Conservation (phyloP, 2,329 filamentous ascomycete genomes). For the Paracamarosporium sp. region DNA sequence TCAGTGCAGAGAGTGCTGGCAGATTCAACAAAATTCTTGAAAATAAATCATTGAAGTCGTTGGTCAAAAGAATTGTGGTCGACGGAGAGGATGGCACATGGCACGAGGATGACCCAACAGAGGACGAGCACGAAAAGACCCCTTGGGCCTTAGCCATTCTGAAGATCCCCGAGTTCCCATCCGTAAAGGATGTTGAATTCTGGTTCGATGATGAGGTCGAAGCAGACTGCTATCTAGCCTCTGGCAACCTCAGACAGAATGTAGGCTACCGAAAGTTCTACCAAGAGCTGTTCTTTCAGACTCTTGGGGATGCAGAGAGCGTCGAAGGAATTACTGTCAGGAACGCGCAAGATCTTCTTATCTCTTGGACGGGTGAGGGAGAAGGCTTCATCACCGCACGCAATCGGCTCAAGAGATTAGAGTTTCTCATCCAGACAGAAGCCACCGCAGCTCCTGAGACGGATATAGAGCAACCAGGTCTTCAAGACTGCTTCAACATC, state of each 20-base stretch:
- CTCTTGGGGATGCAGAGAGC: neutral
- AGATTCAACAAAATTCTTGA: neutral
- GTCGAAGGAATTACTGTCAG: neutral
- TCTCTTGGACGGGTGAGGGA: neutral
- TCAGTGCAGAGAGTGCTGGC: neutral
- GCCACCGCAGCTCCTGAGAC: neutral
- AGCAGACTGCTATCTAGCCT: neutral
- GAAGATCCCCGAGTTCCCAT: neutral
- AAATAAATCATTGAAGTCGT: neutral
- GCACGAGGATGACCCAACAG: neutral
- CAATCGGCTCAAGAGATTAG: neutral
- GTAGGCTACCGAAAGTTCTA: neutral
- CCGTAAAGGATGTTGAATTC: neutral
- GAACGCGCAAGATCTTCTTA: neutral
- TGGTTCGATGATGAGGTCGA: neutral
- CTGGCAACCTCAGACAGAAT: neutral
- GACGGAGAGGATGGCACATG: neutral
- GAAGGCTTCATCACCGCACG: neutral
- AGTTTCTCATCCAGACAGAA: neutral
- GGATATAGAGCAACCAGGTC: neutral
- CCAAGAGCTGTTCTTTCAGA: neutral
- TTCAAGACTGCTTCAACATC: constrained; percentile 8
- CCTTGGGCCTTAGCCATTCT: neutral
- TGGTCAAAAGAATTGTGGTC: neutral
- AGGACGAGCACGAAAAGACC: neutral